phyloP scores from a whole-genome alignment of 2,329 filamentous ascomycete species.

The Paecilomyces formosus region DNA sequence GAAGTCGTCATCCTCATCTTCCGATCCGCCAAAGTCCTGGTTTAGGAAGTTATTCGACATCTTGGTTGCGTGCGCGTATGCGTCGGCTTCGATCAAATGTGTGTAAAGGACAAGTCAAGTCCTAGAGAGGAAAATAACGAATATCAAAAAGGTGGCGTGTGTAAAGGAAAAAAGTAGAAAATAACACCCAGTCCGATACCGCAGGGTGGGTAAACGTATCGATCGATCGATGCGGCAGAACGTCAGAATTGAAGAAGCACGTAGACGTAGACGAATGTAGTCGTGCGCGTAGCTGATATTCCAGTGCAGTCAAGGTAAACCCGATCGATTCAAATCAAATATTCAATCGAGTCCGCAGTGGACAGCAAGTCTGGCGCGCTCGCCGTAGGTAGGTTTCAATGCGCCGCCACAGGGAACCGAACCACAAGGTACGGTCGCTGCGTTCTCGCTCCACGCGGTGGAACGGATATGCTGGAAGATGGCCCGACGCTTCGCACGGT shows the following conservation, averaged over 20 bases:
- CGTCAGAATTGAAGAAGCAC: background rate
- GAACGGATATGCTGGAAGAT: background rate
- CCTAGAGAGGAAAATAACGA: background rate
- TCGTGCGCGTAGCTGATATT: background rate
- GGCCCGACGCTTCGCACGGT: background rate
- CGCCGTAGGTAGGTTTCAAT: background rate
- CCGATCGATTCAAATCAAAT: background rate
- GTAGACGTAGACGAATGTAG: background rate
- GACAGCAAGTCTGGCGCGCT: background rate
- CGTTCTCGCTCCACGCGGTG: background rate
- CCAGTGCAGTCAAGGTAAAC: too few species aligned
- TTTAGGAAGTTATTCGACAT: conserved; percentile 41
- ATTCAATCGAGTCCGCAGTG: background rate
- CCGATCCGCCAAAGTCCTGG: conserved; percentile 44
- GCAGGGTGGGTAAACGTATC: background rate
- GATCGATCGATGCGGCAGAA: background rate
- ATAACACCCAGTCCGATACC: background rate
- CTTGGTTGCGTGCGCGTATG: conserved; percentile 4
- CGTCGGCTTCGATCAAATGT: background rate
- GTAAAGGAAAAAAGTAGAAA: background rate
- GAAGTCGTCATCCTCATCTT: conserved; percentile 79
- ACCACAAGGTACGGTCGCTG: too few species aligned
- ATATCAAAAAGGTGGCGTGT: background rate
- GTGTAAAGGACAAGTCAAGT: background rate
- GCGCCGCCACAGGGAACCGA: background rate